phyloP scores from a whole-genome alignment of 345 rosid genomes.

The Mangifera indica region DNA sequence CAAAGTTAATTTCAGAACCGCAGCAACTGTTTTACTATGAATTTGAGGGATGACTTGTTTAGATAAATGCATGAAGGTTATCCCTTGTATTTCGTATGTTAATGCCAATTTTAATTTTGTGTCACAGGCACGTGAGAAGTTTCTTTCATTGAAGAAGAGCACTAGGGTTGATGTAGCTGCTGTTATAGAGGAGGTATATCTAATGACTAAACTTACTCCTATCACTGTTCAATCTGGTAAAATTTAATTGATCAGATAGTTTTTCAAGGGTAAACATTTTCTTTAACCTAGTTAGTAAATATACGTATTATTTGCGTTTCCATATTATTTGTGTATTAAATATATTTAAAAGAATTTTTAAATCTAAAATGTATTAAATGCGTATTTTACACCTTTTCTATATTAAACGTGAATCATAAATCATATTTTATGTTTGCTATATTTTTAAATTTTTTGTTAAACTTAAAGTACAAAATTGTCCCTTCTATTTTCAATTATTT shows the following conservation, averaged over 20 bases:
- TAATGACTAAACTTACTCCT: constrained; percentile 4
- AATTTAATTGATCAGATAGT: constrained; percentile 18
- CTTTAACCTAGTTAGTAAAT: no score
- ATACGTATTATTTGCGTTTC: no score
- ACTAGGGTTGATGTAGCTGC: constrained; percentile 66
- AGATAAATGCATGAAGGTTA: not conserved
- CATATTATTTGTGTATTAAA: no score
- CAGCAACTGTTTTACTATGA: constrained; percentile 9
- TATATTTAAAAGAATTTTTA: no score
- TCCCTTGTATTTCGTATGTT: constrained; percentile 16
- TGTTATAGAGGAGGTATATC: constrained; percentile 66
- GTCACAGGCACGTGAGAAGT: constrained; percentile 73
- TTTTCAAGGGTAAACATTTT: constrained; percentile 28
- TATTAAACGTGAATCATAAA: no score
- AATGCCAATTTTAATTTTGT: constrained; percentile 18
- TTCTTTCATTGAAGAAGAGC: constrained; percentile 73
- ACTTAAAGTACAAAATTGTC: no score
- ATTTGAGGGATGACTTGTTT: not conserved
- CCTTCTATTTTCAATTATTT: no score
- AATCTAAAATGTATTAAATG: no score
- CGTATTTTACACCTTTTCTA: no score
- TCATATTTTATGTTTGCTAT: no score
- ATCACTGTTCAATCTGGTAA: constrained; percentile 11
- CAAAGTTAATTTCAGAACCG: constrained; percentile 3
- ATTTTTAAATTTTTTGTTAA: no score